Base-by-base conservation (phyloP, 768 basidiomycete species). In the Tricholomella constricta region DNA sequence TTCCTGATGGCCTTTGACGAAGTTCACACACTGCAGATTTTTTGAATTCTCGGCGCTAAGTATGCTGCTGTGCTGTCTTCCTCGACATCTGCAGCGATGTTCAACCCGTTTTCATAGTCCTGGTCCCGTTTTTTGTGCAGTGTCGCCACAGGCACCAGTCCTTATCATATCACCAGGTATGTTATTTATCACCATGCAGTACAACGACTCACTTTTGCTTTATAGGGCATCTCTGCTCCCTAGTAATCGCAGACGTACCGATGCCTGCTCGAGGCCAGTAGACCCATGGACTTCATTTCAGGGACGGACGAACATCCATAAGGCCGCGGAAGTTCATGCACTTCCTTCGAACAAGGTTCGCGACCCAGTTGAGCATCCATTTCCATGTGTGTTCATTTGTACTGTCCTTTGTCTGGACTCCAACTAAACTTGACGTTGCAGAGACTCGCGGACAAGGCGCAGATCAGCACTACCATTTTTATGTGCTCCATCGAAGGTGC, bases 241-340 rank as follows among this genome's bases (percentile, higher is more conserved):
- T 91, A 2, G 85, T 95, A 7, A 77, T 85, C 1, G 87, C 85
- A 2, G 94, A 96, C 66, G 83, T 94, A 83, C 63, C 75, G 83
- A 31, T 72, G 79, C 6, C 73, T 94, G 2, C 58, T 79, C 11
- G 61, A 81, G 20, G 85, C 88, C 0, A 56, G 67, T 5, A 68
- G 78, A 11, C 69, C 74, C 1, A 85, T 91, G 0, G 68, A 78
- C 8, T 87, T 92, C 59, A 75, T 87, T 14, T 85, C 88, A 0
- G 94, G 94, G 1, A 96, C 92, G 1, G 94, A 97, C 65, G 94
- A 95, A 61, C 93, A 95, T 97, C 36, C 92, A 95, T 69, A 86
- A 85, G 58, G 91, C 92, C 1, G 90, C 92, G 0, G 71, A 81
- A 48, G 76, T 72, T 4, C 69, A 73, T 42, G 83, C 79, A 0